Percentiles rank a stretch among this genome's conserved stretches.
Conservation (phyloP, 305 asterid genomes). For the Fraxinus paxiana region DNA sequence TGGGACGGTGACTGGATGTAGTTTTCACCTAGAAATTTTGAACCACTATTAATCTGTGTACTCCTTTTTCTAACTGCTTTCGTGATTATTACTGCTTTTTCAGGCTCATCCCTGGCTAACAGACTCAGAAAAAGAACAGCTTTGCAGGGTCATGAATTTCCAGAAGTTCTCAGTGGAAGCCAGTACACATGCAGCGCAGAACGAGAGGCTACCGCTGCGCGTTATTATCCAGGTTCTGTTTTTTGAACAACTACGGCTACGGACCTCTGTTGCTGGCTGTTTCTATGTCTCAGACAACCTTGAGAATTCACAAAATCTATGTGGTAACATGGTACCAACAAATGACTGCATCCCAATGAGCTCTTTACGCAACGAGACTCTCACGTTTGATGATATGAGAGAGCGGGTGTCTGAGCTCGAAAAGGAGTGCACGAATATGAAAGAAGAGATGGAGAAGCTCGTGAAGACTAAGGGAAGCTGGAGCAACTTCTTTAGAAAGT, state of each 20-base stretch:
- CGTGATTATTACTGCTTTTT: neutral
- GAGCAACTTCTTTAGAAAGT: neutral
- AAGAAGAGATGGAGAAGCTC: conserved; percentile 11
- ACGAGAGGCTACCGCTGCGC: conserved; percentile 12
- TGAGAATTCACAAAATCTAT: neutral
- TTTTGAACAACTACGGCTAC: conserved; percentile 6
- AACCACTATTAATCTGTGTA: neutral
- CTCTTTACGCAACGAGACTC: neutral
- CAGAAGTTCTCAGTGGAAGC: conserved; percentile 14
- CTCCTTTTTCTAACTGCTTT: neutral
- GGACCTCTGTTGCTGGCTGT: conserved; percentile 10
- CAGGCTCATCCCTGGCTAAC: conserved; percentile 17
- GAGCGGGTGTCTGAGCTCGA: conserved; percentile 12
- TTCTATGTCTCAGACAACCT: conserved; percentile 10
- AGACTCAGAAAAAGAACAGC: conserved; percentile 2
- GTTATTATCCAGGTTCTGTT: neutral
- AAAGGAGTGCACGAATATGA: conserved; percentile 17
- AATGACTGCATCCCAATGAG: neutral
- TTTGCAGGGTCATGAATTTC: conserved; percentile 4
- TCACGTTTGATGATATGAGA: conserved; percentile 1
- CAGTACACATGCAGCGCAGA: conserved; percentile 12
- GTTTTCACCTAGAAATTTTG: neutral
- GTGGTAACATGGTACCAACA: neutral
- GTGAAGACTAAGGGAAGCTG: conserved; percentile 15
- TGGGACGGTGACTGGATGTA: neutral